Conservation (phyloP, 352 stramenopile genomes). For the Phytophthora sojae region DNA sequence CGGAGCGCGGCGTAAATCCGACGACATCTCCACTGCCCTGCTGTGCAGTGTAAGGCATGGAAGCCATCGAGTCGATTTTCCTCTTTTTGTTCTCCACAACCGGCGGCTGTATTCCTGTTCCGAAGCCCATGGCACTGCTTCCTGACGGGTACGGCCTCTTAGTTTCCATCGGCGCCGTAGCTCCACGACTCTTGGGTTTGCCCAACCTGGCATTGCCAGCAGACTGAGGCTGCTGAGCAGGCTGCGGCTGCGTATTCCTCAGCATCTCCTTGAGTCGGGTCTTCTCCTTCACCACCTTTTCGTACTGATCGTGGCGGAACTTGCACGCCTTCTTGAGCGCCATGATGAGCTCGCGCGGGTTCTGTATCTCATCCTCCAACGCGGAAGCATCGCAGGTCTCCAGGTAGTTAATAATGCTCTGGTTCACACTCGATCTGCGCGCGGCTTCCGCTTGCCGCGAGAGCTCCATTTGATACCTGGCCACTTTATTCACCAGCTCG, state of each 20-base stretch:
- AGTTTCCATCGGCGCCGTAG: slow-evolving; percentile 24
- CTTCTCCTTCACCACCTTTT: slow-evolving; percentile 86
- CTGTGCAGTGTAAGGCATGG: slow-evolving; percentile 24
- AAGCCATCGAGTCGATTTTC: slow-evolving; percentile 42
- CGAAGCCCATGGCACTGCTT: slow-evolving; percentile 8
- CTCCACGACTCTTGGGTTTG: slow-evolving; percentile 44
- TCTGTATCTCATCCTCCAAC: slow-evolving; percentile 81
- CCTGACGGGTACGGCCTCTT: slow-evolving; percentile 32
- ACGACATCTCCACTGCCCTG: slow-evolving; percentile 12
- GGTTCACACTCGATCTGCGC: slow-evolving; percentile 63
- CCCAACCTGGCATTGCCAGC: slow-evolving; percentile 7
- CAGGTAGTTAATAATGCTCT: slow-evolving; percentile 78
- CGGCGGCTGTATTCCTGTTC: slow-evolving; percentile 33
- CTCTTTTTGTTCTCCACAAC: slow-evolving; percentile 68
- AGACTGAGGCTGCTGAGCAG: slow-evolving; percentile 18
- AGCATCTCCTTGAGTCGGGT: slow-evolving; percentile 75
- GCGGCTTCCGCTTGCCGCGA: slow-evolving; percentile 63
- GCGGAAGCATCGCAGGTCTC: slow-evolving; percentile 73
- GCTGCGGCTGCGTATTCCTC: slow-evolving; percentile 39
- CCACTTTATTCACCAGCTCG: slow-evolving; percentile 73
- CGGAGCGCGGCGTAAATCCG: slow-evolving; percentile 37
- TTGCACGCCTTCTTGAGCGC: slow-evolving; percentile 85
- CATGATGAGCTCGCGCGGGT: slow-evolving; percentile 76
- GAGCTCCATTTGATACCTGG: slow-evolving; percentile 82
- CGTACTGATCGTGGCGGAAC: slow-evolving; percentile 85